Evolutionary conservation across 108 stramenopile genomes (phyloP).

Genomic region (Skeletonema menzelii): DNA sequence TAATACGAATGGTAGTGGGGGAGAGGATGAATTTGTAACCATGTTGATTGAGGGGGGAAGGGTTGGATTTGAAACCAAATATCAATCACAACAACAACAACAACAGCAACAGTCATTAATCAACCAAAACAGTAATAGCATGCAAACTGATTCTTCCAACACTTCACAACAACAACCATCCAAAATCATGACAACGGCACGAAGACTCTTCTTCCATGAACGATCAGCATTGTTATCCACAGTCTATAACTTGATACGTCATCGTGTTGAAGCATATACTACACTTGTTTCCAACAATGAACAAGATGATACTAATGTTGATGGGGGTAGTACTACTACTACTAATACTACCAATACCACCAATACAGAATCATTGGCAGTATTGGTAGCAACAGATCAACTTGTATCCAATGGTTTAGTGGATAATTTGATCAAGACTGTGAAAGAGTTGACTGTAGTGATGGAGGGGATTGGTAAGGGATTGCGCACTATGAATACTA

Average conservation of each 20-base stretch:
- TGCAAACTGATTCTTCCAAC: not conserved
- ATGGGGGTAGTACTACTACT: no score
- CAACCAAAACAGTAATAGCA: not conserved
- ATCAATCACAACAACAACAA: not conserved
- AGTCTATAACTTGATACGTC: conserved; percentile 27
- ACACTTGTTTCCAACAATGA: not conserved
- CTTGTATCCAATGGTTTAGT: conserved; percentile 56
- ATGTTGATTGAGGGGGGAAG: conserved; percentile 15
- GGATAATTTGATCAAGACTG: conserved; percentile 51
- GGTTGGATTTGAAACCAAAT: conserved; percentile 8
- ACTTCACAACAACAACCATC: not conserved
- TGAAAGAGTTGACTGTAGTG: conserved; percentile 51
- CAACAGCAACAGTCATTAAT: not conserved
- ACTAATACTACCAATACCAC: no score
- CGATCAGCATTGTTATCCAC: conserved; percentile 29
- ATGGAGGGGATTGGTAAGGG: conserved; percentile 20
- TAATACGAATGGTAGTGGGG: not conserved
- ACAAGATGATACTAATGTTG: not conserved
- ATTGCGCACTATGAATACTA: conserved; percentile 30
- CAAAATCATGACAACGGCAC: conserved; percentile 1
- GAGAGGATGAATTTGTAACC: conserved; percentile 17
- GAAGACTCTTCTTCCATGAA: conserved; percentile 39
- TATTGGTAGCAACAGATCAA: conserved; percentile 62
- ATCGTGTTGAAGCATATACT: conserved; percentile 29
- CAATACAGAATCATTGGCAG: not conserved